A percentile compares a stretch with the other conserved stretches of the same genome.
Conservation (phyloP, 352 stramenopile genomes). For the Pythium myriotylum region DNA sequence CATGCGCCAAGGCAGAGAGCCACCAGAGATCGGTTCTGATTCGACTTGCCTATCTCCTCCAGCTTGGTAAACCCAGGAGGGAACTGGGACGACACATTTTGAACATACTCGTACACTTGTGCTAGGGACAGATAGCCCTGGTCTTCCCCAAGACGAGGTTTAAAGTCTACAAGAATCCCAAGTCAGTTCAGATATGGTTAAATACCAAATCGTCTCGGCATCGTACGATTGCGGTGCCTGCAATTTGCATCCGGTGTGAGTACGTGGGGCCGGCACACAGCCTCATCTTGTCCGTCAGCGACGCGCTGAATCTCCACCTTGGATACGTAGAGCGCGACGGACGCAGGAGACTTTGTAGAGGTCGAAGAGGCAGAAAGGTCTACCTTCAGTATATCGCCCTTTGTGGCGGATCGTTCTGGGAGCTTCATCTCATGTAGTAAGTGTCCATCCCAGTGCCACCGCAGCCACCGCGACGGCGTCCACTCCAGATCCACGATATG, state of each 20-base stretch:
- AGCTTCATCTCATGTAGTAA: constrained; percentile 23
- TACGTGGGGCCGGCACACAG: constrained; percentile 14
- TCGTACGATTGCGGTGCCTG: constrained; percentile 25
- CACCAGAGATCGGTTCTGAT: constrained; percentile 58
- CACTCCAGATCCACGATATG: constrained; percentile 29
- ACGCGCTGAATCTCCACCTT: constrained; percentile 25
- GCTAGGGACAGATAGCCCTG: constrained; percentile 61
- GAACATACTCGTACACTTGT: constrained; percentile 63
- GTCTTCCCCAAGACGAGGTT: constrained; percentile 60
- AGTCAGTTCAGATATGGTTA: neutral
- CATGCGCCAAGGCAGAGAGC: constrained; percentile 76
- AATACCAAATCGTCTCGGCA: neutral
- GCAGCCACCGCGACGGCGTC: constrained; percentile 21
- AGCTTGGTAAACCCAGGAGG: constrained; percentile 45
- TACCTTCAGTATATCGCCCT: neutral
- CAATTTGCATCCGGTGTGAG: constrained; percentile 20
- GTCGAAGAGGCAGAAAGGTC: constrained; percentile 11
- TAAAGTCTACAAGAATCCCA: constrained; percentile 9
- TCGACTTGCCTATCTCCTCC: constrained; percentile 60
- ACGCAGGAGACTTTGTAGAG: neutral
- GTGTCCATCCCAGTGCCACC: constrained; percentile 29
- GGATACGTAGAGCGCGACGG: constrained; percentile 17
- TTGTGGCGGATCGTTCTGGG: neutral
- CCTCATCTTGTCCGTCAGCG: constrained; percentile 5
- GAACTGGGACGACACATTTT: constrained; percentile 36